Base-by-base conservation (phyloP, 768 basidiomycete species). In the Lactarius vividus region DNA sequence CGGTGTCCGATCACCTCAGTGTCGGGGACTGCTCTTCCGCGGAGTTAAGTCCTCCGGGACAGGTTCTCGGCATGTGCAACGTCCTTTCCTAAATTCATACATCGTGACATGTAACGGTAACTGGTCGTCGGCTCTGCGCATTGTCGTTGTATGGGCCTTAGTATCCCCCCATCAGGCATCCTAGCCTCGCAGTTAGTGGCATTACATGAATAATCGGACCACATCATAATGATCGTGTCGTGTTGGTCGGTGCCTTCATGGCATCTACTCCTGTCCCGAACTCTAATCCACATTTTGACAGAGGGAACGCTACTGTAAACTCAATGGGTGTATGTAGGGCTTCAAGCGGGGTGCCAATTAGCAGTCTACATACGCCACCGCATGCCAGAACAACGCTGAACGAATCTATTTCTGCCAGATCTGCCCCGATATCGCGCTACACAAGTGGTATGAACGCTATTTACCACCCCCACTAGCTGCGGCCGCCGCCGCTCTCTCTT, bases 401-500 rank as follows among this genome's bases (percentile, higher is more conserved):
- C 53, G 37, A 66, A 63, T 54, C 61, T 42, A 66, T 59, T 29
- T 53, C 31, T 62, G 57, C 65, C 63, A 70, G 71, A 70, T 72
- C 72, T 66, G 68, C 60, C 29, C 64, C 55, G 52, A 58, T 28
- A 31, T 26, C 16, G 37, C n/a, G 58, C 39, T 37, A 29, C 44
- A 31, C 42, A n/a, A 44, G 64, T 20, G 57, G 52, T 15, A 20
- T 37, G 37, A 46, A 23, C 60, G 70, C 67, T 71, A 77, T 74
- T 78, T 73, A 18, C 72, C 58, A 28, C 71, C 71, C 29, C 56
- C 61, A 13, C 67, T 66, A 4, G 69, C 69, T 10, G 65, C 72
- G 3, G 66, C 66, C 0, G 66, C 71, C 0, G 70, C 71, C 6
- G 71, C 68, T 35, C 65, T 72, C 65, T 74, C 73, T 66, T 74